Base-by-base conservation (phyloP, 1,284 basidiomycete species). In the Ceratobasidium sp. region DNA sequence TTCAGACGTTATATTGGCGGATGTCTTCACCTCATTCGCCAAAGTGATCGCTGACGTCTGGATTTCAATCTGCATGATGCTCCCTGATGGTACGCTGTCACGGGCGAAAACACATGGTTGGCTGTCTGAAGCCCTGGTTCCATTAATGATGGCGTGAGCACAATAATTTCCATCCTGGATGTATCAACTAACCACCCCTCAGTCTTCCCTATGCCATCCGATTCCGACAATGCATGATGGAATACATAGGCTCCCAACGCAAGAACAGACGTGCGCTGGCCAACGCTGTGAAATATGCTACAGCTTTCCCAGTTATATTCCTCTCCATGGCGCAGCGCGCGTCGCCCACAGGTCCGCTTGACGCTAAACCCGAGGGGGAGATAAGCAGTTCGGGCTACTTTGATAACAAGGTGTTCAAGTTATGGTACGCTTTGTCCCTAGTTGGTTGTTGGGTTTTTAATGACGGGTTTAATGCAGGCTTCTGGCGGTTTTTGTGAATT, bases 291-390 rank as follows among this genome's bases (percentile, higher is more conserved):
- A 99, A 99, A 83, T 99, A 99, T 77, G 93, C 94, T 0, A 92
- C 94, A 6, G 91, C 96, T 0, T 96, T 99, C 77, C 97, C 97
- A n/a, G 95, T 98, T 64, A 98, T 99, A 73, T 92, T 92, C 76
- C 83, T 98, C 40, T 95, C 93, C 62, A 94, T 94, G 27, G 90
- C 91, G 17, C 94, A 96, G 76, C 84, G 89, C 69, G 78, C 17
- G 78, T 79, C 17, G 77, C 76, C 17, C 76, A 67, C 62, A 17
- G 62, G 62, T 25, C 62, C 62, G 1, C 27, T 67, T 34, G 62
- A 67, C 22, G 62, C 62, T n/a, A 67, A 67, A 25, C 50, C 62
- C 25, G 62, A 67, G 22, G 62, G n/a, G 8, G 50, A 67, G n/a
- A 22, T 50, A 50, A 29, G n/a, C 20, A 31, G 20, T 12, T 54